Base-by-base conservation (phyloP, 2,329 filamentous ascomycete genomes). In the Emericellopsis cladophorae region DNA sequence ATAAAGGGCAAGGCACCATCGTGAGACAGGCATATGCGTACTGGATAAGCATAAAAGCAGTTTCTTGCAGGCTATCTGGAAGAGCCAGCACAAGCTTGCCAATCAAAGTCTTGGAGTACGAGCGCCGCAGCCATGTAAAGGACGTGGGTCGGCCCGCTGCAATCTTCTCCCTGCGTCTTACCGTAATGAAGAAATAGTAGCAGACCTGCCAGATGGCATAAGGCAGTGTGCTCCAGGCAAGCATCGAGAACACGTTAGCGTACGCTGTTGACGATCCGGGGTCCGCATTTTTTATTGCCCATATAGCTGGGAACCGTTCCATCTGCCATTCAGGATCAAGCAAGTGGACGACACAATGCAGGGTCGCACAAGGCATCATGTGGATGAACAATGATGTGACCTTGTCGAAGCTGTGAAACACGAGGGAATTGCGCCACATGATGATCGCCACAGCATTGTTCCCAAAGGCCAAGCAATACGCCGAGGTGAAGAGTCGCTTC, bases 341-440 rank as follows among this genome's bases (percentile, higher is more conserved):
- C 16, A 96, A 70, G 57, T 98, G 92, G 14, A 95, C 84, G 12
- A 98, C 72, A 55, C 87, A 93, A 61, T 98, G 92, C 11, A 98
- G 73, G 2, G 89, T 86, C 6, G 84, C 90, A 49, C 89, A 95
- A 1, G 92, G 92, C 90, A 98, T 98, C 54, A 98, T 94, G 61
- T 98, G 92, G 51, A 98, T 95, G 65, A 98, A 98, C n/a, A 98
- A 72, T 57, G 86, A 92, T 11, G 89, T 93, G 45, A 96, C 88
- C 63, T 98, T 98, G 70, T 98, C 92, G 62, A 98, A 80, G 56
- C 87, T 94, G 68, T 98, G 92, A 60, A 98, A 98, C 37, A 98
- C 92, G 55, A 98, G 76, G 26, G 89, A 95, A 60, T 98, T 98
- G 48, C 92, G 80, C 92, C 92, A 98, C 89, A 98, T 92, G 56